Evolutionary conservation across 768 basidiomycete species (phyloP), one percentile per base, ranked within the genome.

Genomic region (Lentinula sp.): DNA sequence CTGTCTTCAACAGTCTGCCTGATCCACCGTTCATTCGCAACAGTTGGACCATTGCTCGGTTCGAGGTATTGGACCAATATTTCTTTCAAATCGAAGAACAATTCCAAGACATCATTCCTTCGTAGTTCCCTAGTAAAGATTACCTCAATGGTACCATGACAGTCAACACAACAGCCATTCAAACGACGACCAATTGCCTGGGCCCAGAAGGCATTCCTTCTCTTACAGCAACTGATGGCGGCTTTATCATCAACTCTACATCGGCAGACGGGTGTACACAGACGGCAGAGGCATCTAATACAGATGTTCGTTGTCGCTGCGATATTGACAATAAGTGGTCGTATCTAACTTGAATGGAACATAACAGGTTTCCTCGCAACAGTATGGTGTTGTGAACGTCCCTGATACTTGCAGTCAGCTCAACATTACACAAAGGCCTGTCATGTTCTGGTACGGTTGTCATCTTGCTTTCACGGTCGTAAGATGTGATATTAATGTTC

Each of bases 361-460:
- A 7, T 23, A 16, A 43, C 35, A 77, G 77, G 66, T 70, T 39
- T 71, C 81, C 5, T 66, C 68, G 1, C 68, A 75, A 59, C 85
- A 85, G 67, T 86, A 81, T 65, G 81, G 79, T 48, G 85, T 83
- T 3, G 54, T 71, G 18, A 75, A 33, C 12, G 35, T 53, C 8
- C 51, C 77, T 1, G 64, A 75, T 8, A 63, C 73, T 56, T 71
- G 73, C 65, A 70, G 74, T 61, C 61, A 66, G 37, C 61, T 77
- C 35, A 65, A 73, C 41, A 71, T 79, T 35, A 61, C 64, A 23
- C 78, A 76, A 60, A 79, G 76, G 39, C 85, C 87, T 7, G 84
- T 88, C 46, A 79, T 88, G 73, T 90, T 88, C 66, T 90, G 87
- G 86, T 87, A 70, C 12, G 71, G 59, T 12, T 2, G 18, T 42